Base-by-base conservation (phyloP, 225 moss, liverwort and hornwort genomes). In the Takakia lepidozioides region DNA sequence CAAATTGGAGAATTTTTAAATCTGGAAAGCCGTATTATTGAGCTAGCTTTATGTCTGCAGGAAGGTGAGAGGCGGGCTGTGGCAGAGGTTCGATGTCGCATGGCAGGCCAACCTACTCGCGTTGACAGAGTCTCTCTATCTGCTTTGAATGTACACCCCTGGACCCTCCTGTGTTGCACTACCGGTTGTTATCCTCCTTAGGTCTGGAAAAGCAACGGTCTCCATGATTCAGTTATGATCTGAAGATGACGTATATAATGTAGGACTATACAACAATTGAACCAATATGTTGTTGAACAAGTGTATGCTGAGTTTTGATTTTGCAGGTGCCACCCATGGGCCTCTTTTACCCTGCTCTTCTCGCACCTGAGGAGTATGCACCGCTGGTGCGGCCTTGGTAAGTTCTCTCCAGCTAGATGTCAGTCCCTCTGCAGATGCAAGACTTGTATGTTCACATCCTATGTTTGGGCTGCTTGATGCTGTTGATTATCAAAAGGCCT, bases 291-390 rank as follows among this genome's bases (percentile, higher is more conserved):
- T n/a, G n/a, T n/a, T n/a, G n/a, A n/a, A n/a, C n/a, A n/a, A n/a
- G n/a, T n/a, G n/a, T n/a, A n/a, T 43, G 8, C 21, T 17, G 8
- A 43, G 2, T 27, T 22, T 21, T 57, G 19, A 22, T 10, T 7
- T 19, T 69, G 56, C 84, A 91, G 91, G 69, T 98, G 73, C 85
- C 98, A 42, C 64, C 85, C 4, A 87, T 91, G 98, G 98, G 87
- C 9, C 66, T 98, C 35, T 98, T 98, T 68, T 91, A 87, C 64
- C 98, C 98, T 24, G 62, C 87, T 18, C 85, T 98, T 59, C 83
- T 98, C 30, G 63, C 91, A 23, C 61, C 81, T 55, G 98, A 98
- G 58, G 84, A 83, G 61, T 83, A 72, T 55, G 54, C 83, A 25
- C 55, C 78, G 37, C 87, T 86, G 18, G 24, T 69, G 49, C 75